phyloP scores from a whole-genome alignment of 148 eudicot species.

The Heliamphora exappendiculata region DNA sequence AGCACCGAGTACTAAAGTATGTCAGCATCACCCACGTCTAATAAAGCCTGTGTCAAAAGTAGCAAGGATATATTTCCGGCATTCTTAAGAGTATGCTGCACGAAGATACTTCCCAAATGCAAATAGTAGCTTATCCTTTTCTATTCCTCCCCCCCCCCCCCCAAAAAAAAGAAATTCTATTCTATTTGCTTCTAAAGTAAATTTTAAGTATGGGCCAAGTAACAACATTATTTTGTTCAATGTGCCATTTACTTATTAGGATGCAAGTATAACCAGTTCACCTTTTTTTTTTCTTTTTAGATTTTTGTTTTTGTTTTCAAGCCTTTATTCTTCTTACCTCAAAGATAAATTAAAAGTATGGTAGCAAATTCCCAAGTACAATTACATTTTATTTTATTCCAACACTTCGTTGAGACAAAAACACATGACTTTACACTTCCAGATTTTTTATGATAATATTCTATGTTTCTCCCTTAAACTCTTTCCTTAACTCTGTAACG shows the following conservation, averaged over 20 bases:
- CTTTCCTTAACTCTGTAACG: too few relatives aligned
- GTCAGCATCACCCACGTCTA: neutral
- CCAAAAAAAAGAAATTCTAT: too few relatives aligned
- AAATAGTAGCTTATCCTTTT: neutral
- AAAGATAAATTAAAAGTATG: too few relatives aligned
- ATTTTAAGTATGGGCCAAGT: neutral
- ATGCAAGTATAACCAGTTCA: neutral
- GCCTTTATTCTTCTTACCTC: neutral
- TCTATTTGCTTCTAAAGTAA: neutral
- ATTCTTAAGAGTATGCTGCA: neutral
- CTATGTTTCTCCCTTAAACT: too few relatives aligned
- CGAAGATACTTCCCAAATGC: neutral
- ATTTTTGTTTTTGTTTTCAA: too few relatives aligned
- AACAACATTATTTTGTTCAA: neutral
- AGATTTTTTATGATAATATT: too few relatives aligned
- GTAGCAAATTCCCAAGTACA: too few relatives aligned
- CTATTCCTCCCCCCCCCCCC: neutral
- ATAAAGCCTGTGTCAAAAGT: neutral
- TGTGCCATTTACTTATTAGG: neutral
- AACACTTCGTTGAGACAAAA: too few relatives aligned
- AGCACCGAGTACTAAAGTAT: neutral
- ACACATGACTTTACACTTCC: too few relatives aligned
- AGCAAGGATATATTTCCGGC: neutral
- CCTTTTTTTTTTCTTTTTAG: neutral
- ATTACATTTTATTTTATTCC: too few relatives aligned